phyloP scores from a whole-genome alignment of 2,329 filamentous ascomycete genomes.

The Canariomyces notabilis region DNA sequence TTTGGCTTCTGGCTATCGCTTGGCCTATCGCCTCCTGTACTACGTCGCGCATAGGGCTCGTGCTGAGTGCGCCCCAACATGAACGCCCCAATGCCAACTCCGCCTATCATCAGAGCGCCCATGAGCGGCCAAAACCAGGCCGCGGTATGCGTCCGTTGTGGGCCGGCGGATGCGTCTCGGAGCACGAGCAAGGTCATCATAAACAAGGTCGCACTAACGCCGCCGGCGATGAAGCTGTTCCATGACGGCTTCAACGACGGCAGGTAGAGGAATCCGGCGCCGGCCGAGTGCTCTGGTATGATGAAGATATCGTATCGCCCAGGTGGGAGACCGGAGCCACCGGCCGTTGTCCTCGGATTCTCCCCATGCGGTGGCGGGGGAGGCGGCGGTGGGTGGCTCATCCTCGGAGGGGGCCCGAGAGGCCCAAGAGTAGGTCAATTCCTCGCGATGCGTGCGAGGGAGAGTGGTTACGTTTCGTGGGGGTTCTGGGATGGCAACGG shows the following conservation, averaged over 20 bases:
- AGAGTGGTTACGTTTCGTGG: constrained; percentile 1
- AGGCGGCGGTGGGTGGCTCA: constrained; percentile 65
- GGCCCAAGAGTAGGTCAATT: constrained; percentile 11
- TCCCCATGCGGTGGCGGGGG: constrained; percentile 83
- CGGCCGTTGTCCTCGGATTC: constrained; percentile 62
- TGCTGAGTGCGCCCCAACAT: constrained; percentile 13
- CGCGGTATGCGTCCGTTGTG: constrained; percentile 43
- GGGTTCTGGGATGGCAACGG: constrained; percentile 3
- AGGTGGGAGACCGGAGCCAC: constrained; percentile 63
- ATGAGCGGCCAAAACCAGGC: constrained; percentile 46
- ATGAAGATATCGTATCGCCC: constrained; percentile 98
- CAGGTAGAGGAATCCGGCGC: constrained; percentile 88
- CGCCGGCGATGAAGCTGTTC: constrained; percentile 88
- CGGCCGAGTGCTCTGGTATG: constrained; percentile 85
- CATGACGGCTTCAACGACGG: constrained; percentile 79
- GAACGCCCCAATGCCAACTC: constrained; percentile 11
- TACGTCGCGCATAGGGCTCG: constrained; percentile 1
- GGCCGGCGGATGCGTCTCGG: not conserved
- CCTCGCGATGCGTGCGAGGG: not conserved
- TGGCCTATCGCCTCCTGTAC: not conserved
- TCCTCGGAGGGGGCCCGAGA: constrained; percentile 26
- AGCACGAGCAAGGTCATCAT: not conserved
- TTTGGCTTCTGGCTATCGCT: constrained; percentile 16
- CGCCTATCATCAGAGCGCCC: constrained; percentile 3
- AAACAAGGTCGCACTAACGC: constrained; percentile 55